Percentiles rank a stretch among this genome's conserved stretches.
phyloP scores from a whole-genome alignment of 1,139 yeast genomes.

The Candida smagusa region DNA sequence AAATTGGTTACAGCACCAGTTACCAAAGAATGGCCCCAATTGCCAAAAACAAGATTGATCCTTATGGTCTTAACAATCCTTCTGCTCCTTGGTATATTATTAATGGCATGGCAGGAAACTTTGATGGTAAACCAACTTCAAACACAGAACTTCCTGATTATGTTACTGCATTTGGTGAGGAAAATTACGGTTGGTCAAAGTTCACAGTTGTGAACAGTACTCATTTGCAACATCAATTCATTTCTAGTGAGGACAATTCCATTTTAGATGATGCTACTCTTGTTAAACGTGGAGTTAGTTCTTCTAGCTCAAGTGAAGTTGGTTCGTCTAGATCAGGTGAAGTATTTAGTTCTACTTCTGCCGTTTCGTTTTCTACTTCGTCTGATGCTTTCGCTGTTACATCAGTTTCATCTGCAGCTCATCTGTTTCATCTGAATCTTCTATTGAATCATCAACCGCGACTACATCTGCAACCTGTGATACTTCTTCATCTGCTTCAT shows the following conservation, averaged over 20 bases:
- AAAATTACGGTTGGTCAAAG: conserved; percentile 6
- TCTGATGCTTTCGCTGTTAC: conserved; percentile 1
- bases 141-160: conserved; percentile 2
- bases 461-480: conserved; percentile 2
- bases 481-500: not conserved
- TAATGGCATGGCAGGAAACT: conserved; percentile 7
- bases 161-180: conserved; percentile 4
- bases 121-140: conserved; percentile 3
- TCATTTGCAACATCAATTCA: conserved; percentile 6
- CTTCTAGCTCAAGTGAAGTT: not conserved
- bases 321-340: no score
- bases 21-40: conserved; percentile 5
- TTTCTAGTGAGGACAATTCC: conserved; percentile 3
- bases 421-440: conserved; percentile 3
- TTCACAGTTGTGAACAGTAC: conserved; percentile 5
- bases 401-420: conserved; percentile 3
- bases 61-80: conserved; percentile 7
- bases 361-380: not conserved
- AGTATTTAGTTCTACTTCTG: no score
- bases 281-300: conserved; percentile 1
- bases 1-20: no score
- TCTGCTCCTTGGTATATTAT: conserved; percentile 7
- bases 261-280: conserved; percentile 6
- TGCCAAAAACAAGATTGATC: conserved; percentile 3
- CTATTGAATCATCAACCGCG: no score